A percentile compares a stretch with the other conserved stretches of the same genome.
Evolutionary conservation across 2,329 filamentous ascomycete species (phyloP).

Genomic region (Paecilomyces variotii): DNA sequence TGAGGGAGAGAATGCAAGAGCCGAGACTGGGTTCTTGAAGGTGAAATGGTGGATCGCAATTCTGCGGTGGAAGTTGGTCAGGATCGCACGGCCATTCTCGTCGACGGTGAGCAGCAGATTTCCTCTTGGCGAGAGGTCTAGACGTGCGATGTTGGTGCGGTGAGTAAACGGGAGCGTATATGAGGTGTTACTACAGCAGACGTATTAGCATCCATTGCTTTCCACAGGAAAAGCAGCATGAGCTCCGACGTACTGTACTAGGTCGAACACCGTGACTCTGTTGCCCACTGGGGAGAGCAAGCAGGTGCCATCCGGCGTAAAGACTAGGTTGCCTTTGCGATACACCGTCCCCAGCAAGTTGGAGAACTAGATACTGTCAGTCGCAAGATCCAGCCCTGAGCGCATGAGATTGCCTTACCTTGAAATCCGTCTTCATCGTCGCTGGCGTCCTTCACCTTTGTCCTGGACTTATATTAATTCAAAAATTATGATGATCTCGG

Average conservation of each 20-base stretch:
- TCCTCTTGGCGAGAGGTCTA: slow-evolving; percentile 81
- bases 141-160: slow-evolving; percentile 81
- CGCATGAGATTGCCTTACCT: slow-evolving; percentile 49
- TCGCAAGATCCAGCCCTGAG: background rate
- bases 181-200: slow-evolving; percentile 29
- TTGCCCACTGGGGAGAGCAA: slow-evolving; percentile 95
- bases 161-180: slow-evolving; percentile 66
- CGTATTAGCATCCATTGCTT: background rate
- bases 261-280: slow-evolving; percentile 88
- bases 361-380: slow-evolving; percentile 63
- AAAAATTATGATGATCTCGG: slow-evolving; percentile 9
- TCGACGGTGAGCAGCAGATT: slow-evolving; percentile 91
- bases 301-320: slow-evolving; percentile 91
- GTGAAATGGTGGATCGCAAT: slow-evolving; percentile 91
- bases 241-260: slow-evolving; percentile 64
- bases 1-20: slow-evolving; percentile 83
- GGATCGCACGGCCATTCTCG: slow-evolving; percentile 85
- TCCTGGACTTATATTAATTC: background rate
- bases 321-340: slow-evolving; percentile 93
- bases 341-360: slow-evolving; percentile 98
- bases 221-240: background rate
- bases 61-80: slow-evolving; percentile 81
- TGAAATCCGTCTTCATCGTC: slow-evolving; percentile 97
- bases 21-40: slow-evolving; percentile 75
- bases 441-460: slow-evolving; percentile 3